Evolutionary conservation across 139 green algal species (phyloP), one percentile per base, ranked within the genome.

Genomic region (Yamagishiella unicocca): DNA sequence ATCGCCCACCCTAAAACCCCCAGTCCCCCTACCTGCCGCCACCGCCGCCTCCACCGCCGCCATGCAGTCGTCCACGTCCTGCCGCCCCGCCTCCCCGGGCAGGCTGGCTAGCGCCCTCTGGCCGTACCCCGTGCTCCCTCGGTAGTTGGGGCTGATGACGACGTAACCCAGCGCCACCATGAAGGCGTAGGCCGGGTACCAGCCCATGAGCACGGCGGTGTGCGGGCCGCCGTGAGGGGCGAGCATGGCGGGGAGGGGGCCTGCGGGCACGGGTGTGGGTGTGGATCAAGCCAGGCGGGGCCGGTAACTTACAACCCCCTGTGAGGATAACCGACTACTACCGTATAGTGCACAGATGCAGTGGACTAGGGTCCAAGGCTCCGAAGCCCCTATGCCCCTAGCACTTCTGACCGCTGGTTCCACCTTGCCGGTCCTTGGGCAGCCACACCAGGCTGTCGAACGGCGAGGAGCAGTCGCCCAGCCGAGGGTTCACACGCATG

Each of bases 1-100:
- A 58, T 10, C 22, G 31, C 58, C 29, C 38, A 10, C 84, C 54
- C 8, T 24, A 31, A 62, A 75, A 94, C 94, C 94, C 91, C 67
- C 50, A 58, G 12, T 58, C 12, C 50, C 50, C 50, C 17, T 58
- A 67, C 58, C 58, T 24, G 14, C 43, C 42, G 62, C 84, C 38
- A 95, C 90, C 6, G 90, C 92, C 19, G 88, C 86, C 33, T 95
- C 64, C 76, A 99, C 90, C 2, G 95, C 89, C 12, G 90, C 92
- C 78, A 99, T 92, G 92, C 96, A 98, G 90, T 99, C 97, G 0
- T 84, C 89, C 19, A 99, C 97, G 84, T 99, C 97, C 5, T 95
- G 58, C 3, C 10, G 71, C 35, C 95, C 95, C 6, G 97, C 93
- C 55, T 89, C 73, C 35, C 97, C 96, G 2, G 96, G 97, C 74